phyloP scores from a whole-genome alignment of 805 yeast species.

The Monosporozyma siamensis region DNA sequence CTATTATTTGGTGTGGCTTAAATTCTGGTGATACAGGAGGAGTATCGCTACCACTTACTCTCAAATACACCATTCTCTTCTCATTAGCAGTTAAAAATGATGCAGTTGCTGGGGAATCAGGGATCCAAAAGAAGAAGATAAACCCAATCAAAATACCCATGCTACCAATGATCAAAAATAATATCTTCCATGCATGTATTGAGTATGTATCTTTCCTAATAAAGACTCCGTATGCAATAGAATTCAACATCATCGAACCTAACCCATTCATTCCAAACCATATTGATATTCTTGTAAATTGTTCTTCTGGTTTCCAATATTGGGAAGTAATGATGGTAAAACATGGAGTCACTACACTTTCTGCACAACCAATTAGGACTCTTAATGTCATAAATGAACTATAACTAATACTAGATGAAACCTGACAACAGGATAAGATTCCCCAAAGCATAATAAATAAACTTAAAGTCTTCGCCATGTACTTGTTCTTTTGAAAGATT shows the following conservation, averaged over 20 bases:
- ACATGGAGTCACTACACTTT: not conserved
- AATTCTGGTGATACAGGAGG: slow-evolving; percentile 49
- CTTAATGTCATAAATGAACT: not conserved
- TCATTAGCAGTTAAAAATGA: slow-evolving; percentile 37
- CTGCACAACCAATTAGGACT: not conserved
- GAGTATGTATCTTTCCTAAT: not conserved
- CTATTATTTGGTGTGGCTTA: slow-evolving; percentile 40
- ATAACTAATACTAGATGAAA: not conserved
- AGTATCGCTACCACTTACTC: slow-evolving; percentile 44
- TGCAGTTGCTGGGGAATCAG: slow-evolving; percentile 45
- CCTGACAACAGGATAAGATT: not conserved
- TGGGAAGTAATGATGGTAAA: slow-evolving; percentile 34
- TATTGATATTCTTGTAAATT: slow-evolving; percentile 32
- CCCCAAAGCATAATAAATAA: not conserved
- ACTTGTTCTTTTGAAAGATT: not conserved
- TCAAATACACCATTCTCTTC: slow-evolving; percentile 38
- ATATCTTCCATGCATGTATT: not conserved
- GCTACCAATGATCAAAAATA: not conserved
- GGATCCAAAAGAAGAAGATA: slow-evolving; percentile 39
- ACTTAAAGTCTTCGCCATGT: not conserved
- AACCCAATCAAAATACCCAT: not conserved
- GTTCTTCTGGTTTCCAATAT: slow-evolving; percentile 45
- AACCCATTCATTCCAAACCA: not conserved
- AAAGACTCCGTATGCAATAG: slow-evolving; percentile 45
- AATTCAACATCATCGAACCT: slow-evolving; percentile 34